Evolutionary conservation across 2,329 filamentous ascomycete genomes (phyloP), one percentile per base, ranked within the genome.

Genomic region (Aspergillus ustus): DNA sequence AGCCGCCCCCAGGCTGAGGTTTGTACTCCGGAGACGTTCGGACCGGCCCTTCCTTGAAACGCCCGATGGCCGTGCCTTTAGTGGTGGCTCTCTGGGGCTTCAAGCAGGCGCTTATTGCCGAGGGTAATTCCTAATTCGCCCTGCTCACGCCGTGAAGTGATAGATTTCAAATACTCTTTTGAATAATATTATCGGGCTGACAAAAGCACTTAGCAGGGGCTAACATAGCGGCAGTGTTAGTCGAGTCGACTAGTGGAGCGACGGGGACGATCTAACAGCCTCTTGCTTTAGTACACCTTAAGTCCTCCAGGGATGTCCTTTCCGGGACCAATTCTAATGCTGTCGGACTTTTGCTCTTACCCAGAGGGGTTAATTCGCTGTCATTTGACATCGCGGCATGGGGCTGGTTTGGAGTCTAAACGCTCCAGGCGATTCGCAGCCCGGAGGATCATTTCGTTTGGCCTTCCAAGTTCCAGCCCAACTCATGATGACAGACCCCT

Each of bases 151-250:
- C 40, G 17, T 31, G 5, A 34, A 20, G 31, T 22, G 29, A 49
- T 56, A 13, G 28, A 56, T 56, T 56, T 49, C 28, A 56, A 56
- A 56, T 56, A 49, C 51, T 49, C 29, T 40, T 40, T 53, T 7
- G 40, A 22, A 40, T 17, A 43, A 4, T 37, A 9, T 49, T 54
- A 44, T 51, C 17, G 45, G 31, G 37, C 31, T 63, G 54, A 63
- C 63, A 66, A 63, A 66, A 63, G 61, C 57, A 66, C 63, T 60
- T 19, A 34, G 20, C 28, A 19, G 46, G 55, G 55, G 57, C 56
- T 59, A 62, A 40, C 34, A 58, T 54, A 50, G 31, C 17, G 44
- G 43, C 22, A 40, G 44, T 43, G 48, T 59, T 59, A 59, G 63
- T 61, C 52, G 20, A 60, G n/a, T 49, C 50, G 46, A 66, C 60